Evolutionary conservation across 225 moss, liverwort and hornwort genomes (phyloP).

Genomic region (Ulota crispa): DNA sequence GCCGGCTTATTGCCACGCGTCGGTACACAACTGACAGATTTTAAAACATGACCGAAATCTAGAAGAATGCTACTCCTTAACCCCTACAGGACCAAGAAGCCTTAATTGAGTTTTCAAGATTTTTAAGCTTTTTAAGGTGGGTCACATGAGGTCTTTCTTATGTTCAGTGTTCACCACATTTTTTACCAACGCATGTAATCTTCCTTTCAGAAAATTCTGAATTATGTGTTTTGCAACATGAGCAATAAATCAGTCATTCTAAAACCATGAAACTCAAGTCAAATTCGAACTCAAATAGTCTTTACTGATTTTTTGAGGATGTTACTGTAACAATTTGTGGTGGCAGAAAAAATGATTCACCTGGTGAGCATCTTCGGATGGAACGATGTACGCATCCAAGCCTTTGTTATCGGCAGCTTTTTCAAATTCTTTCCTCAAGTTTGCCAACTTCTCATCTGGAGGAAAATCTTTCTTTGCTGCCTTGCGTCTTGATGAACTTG

Average conservation of each 20-base stretch:
- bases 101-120: no score
- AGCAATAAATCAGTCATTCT: no score
- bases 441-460: conserved; percentile 64
- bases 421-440: conserved; percentile 61
- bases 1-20: not conserved
- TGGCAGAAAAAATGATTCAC: conserved; percentile 33
- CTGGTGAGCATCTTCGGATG: conserved; percentile 99
- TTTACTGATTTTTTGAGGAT: not conserved
- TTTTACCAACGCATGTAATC: no score
- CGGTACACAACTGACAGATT: not conserved
- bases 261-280: no score
- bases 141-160: no score
- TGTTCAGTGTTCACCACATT: no score
- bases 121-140: no score
- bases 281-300: not conserved
- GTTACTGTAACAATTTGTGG: not conserved
- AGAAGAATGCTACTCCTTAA: not conserved
- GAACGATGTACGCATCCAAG: conserved; percentile 88
- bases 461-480: conserved; percentile 45
- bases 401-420: conserved; percentile 40
- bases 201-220: no score
- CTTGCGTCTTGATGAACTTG: conserved; percentile 75
- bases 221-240: no score
- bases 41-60: not conserved
- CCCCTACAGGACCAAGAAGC: no score